phyloP scores from a whole-genome alignment of 2,329 filamentous ascomycete genomes.

The Cladophialophora yegresii region DNA sequence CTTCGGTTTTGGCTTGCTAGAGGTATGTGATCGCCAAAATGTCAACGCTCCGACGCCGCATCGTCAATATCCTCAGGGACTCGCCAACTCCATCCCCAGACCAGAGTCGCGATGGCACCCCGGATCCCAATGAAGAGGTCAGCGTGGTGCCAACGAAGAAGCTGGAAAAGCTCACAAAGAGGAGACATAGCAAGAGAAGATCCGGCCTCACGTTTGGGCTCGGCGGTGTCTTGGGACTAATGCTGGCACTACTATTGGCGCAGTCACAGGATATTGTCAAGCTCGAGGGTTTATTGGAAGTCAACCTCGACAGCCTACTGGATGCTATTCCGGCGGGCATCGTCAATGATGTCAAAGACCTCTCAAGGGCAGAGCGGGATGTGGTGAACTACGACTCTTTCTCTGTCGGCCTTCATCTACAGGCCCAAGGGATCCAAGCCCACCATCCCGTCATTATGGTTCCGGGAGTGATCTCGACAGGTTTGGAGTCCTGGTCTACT shows the following conservation, averaged over 20 bases:
- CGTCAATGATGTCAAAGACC: slow-evolving; percentile 78
- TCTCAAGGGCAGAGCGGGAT: slow-evolving; percentile 86
- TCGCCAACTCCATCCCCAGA: slow-evolving; percentile 34
- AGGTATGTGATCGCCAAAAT: slow-evolving; percentile 30
- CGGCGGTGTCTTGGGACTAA: slow-evolving; percentile 84
- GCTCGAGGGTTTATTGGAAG: slow-evolving; percentile 67
- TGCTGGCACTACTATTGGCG: slow-evolving; percentile 88
- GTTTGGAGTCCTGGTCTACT: slow-evolving; percentile 95
- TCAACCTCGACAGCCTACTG: slow-evolving; percentile 81
- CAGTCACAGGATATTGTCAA: slow-evolving; percentile 87
- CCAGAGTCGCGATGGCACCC: slow-evolving; percentile 34
- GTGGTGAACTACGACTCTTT: slow-evolving; percentile 92
- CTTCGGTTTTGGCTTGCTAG: slow-evolving; percentile 1
- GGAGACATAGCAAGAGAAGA: slow-evolving; percentile 65
- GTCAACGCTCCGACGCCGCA: slow-evolving; percentile 48
- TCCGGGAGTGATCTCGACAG: slow-evolving; percentile 94
- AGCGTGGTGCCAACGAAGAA: slow-evolving; percentile 56
- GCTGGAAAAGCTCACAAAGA: slow-evolving; percentile 43
- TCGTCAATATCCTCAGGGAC: slow-evolving; percentile 42
- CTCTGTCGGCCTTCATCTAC: slow-evolving; percentile 80
- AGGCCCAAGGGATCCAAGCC: slow-evolving; percentile 75
- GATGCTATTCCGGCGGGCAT: slow-evolving; percentile 87
- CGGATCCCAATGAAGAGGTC: slow-evolving; percentile 46
- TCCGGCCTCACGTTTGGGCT: slow-evolving; percentile 82
- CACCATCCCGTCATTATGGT: slow-evolving; percentile 95